Evolutionary conservation across 2,329 filamentous ascomycete species (phyloP).

Genomic region (Trichoderma polysporum): DNA sequence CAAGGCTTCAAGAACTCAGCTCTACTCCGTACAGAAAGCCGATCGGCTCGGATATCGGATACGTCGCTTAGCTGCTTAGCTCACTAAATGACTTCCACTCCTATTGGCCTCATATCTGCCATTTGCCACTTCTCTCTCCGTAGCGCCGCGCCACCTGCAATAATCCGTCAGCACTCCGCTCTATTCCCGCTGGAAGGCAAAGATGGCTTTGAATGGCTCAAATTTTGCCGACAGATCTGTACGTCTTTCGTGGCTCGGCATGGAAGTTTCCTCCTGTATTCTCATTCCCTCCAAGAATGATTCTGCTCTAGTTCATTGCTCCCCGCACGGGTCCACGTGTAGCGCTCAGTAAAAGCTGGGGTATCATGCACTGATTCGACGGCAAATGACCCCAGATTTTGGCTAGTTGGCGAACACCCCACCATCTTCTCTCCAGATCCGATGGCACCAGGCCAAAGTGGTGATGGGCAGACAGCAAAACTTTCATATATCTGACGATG

Average conservation of each 20-base stretch:
- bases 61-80: slow-evolving; percentile 8
- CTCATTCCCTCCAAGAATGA: neutral
- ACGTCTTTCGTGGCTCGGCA: neutral
- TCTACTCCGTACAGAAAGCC: neutral
- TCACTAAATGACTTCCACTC: neutral
- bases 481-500: slow-evolving; percentile 2
- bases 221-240: neutral
- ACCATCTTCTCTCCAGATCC: slow-evolving; percentile 14
- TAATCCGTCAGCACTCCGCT: neutral
- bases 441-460: slow-evolving; percentile 1
- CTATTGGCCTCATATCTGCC: neutral
- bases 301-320: neutral
- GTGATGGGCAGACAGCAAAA: neutral
- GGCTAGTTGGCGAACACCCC: slow-evolving; percentile 8
- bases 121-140: neutral
- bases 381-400: neutral
- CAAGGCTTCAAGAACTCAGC: neutral
- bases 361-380: neutral
- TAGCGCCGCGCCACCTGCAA: slow-evolving; percentile 1
- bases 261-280: neutral
- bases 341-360: slow-evolving; percentile 1
- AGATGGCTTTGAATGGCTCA: neutral
- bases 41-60: slow-evolving; percentile 33
- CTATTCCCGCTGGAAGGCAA: neutral
- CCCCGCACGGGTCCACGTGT: neutral